Evolutionary conservation across 1,284 basidiomycete species (phyloP), one percentile per base, ranked within the genome.

Genomic region (Leccinum colubrinum): DNA sequence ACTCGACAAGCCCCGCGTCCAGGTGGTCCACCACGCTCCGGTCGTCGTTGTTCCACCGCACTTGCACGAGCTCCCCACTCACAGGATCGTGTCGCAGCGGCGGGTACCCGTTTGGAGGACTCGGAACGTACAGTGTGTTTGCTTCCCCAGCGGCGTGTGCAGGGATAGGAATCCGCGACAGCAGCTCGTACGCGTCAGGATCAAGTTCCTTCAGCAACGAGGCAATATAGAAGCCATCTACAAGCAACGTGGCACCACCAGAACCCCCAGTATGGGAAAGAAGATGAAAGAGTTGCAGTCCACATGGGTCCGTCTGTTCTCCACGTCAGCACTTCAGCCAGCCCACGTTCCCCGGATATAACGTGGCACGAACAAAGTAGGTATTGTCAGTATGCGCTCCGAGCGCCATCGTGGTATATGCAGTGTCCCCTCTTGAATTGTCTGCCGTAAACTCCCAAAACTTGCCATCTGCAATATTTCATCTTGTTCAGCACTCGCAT

Each of bases 41-140:
- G 74, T 99, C 97, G 68, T 97, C 93, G 64, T 95, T 97, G 73
- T 98, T 99, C 93, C 95, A 98, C 50, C 96, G 78, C 12, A 98
- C 89, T 65, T 94, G 88, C 1, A 81, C 75, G 0, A 98, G 81
- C 59, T 88, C 84, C 0, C 87, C 87, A 5, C 82, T 82, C 2
- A 75, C 62, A 1, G 74, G 67, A 64, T 93, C 87, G 69, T 94
- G 90, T n/a, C 81, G 79, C 0, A 93, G 76, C 1, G 91, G 81
- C 0, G 94, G 91, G 63, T 87, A 87, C 1, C 89, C 87, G 12
- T 78, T 74, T 3, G 74, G 74, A 6, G 83, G 87, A 33, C 30
- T 33, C 0, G 91, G 90, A 3, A 82, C 81, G 66, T 93, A 90
- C 3, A 94, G 70, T 0, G 81, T 80, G 96, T 25, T 25, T 25